These are phyloP conservation scores for Starmerella apicola DNA, from an alignment of 805 yeast genomes.

Conservation along the genomic window DNA sequence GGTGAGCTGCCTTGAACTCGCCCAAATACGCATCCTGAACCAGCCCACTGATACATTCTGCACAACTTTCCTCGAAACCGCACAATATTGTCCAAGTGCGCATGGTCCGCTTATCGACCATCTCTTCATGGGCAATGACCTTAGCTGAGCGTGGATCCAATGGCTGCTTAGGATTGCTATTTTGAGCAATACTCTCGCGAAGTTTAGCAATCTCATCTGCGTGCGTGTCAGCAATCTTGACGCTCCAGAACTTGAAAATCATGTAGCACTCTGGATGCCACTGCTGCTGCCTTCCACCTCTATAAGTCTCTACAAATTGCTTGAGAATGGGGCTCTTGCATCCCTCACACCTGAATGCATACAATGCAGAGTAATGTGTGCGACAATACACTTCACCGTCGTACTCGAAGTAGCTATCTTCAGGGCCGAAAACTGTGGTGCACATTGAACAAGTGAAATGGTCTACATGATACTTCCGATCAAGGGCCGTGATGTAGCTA, in stretches of 20 bases:
- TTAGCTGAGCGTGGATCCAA: slow-evolving; percentile 14
- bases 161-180: slow-evolving; percentile 5
- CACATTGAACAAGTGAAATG: slow-evolving; percentile 90
- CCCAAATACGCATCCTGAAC: slow-evolving; percentile 68
- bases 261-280: slow-evolving; percentile 99
- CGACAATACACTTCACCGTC: slow-evolving; percentile 76
- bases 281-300: slow-evolving; percentile 85
- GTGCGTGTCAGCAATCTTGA: slow-evolving; percentile 41
- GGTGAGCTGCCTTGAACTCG: slow-evolving; percentile 53
- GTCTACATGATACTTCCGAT: slow-evolving; percentile 83
- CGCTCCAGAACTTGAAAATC: slow-evolving; percentile 96
- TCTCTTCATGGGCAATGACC: slow-evolving; percentile 37
- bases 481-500: slow-evolving; percentile 85
- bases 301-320: slow-evolving; percentile 82
- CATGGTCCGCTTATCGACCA: slow-evolving; percentile 45
- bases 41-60: slow-evolving; percentile 84
- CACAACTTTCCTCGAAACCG: slow-evolving; percentile 81
- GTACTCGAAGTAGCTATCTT: slow-evolving; percentile 86
- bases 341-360: slow-evolving; percentile 86
- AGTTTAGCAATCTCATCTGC: slow-evolving; percentile 6
- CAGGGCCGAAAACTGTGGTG: slow-evolving; percentile 71
- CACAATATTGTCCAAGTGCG: slow-evolving; percentile 80
- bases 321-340: slow-evolving; percentile 83
- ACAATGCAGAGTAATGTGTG: slow-evolving; percentile 74
- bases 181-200: slow-evolving; percentile 5